These are phyloP conservation scores for Trichophyton equinum DNA, from an alignment of 2,329 filamentous ascomycete species.

Conservation along the genomic window DNA sequence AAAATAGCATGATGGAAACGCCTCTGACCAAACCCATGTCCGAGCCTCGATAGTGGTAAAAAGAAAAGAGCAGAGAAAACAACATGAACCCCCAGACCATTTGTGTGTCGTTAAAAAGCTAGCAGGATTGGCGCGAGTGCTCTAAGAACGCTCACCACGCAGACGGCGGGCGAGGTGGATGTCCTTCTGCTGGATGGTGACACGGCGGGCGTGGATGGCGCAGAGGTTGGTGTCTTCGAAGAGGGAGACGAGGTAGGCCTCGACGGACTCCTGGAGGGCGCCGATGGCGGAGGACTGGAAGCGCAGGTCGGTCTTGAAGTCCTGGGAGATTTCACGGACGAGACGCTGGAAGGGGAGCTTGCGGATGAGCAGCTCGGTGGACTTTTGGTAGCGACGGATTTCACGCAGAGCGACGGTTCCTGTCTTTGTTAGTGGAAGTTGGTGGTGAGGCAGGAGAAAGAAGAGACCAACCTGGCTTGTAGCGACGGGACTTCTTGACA, in stretches of 20 bases:
- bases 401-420: slow-evolving; percentile 94
- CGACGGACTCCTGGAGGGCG: slow-evolving; percentile 94
- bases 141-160: slow-evolving; percentile 79
- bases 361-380: slow-evolving; percentile 86
- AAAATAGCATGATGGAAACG: slow-evolving; percentile 9
- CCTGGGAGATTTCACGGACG: slow-evolving; percentile 91
- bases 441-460: neutral
- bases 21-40: slow-evolving; percentile 11
- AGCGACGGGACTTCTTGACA: slow-evolving; percentile 90
- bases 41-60: slow-evolving; percentile 4
- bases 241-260: slow-evolving; percentile 95
- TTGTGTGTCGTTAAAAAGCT: slow-evolving; percentile 4
- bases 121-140: neutral
- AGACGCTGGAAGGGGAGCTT: slow-evolving; percentile 97
- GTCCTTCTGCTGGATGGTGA: slow-evolving; percentile 88
- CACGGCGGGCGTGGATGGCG: slow-evolving; percentile 98
- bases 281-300: slow-evolving; percentile 98
- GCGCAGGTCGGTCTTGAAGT: slow-evolving; percentile 88
- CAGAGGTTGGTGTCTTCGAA: slow-evolving; percentile 98
- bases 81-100: slow-evolving; percentile 4
- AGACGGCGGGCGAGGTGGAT: slow-evolving; percentile 94
- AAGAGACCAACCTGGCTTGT: slow-evolving; percentile 57
- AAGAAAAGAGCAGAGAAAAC: neutral
- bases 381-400: slow-evolving; percentile 97
- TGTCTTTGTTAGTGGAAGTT: slow-evolving; percentile 20